Base-by-base conservation (phyloP, 768 basidiomycete genomes). In the Tulasnella calospora region DNA sequence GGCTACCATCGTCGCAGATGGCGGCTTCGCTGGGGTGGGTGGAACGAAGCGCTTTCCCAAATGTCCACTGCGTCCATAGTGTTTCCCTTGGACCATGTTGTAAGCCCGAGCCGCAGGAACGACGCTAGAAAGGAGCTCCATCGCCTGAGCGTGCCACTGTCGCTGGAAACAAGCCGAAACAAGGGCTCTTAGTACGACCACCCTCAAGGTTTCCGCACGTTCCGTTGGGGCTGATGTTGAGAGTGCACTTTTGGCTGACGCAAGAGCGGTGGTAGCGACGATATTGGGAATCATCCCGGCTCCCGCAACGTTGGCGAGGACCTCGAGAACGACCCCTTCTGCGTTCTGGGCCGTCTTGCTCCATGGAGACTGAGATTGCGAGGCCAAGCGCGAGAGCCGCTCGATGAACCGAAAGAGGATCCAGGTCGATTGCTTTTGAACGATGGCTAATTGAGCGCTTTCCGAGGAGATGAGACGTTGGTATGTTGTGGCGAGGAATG, bases 401-500 rank as follows among this genome's bases (percentile, higher is more conserved):
- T 36, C 46, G 23, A 76, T 67, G 47, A 76, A 27, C 13, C 51
- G 51, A 33, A 76, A 30, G 2, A 76, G 51, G 5, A 47, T 8
- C 74, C 44, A 76, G 1, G 55, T 23, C 12, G 51, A 30, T 6
- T 47, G 74, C 21, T 13, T 17, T 36, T 51, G 74, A 55, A n/a
- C 5, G 15, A 7, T 15, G 27, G 27, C 9, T 17, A 55, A 30
- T 21, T 30, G 47, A 55, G 57, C 57, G 6, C 0, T 51, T n/a
- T 17, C 13, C 15, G 74, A 33, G 51, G 46, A 27, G 30, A 67
- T 76, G 51, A 76, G 74, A n/a, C 30, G n/a, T 67, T 44, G 74
- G 57, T 76, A 76, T 4, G 74, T 23, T 13, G 74, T 51, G 21
- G 36, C n/a, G 23, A 76, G 74, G 57, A 76, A 76, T 3, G 74